Base-by-base conservation (phyloP, 306 rosid species). In the Dalbergia cochinchinensis region DNA sequence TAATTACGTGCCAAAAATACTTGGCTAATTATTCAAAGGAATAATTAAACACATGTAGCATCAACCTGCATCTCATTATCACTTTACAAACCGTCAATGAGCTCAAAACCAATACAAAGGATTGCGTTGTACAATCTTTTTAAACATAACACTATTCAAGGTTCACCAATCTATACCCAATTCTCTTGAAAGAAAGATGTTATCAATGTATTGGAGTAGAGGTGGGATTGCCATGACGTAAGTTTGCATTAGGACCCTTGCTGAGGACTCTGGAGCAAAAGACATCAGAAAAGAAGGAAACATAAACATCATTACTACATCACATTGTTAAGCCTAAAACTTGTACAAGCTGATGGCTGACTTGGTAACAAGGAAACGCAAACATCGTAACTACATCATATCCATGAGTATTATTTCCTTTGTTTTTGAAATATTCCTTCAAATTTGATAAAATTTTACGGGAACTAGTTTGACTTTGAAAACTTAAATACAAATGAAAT, bases 101-200 rank as follows among this genome's bases (percentile, higher is more conserved):
- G 68, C 68, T 33, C 41, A 18, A 26, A 35, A 26, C 7, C 1
- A 42, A 20, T 4, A 22, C 26, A 1, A 22, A 34, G 45, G 18
- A 48, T 60, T 33, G 16, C 39, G 55, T 13, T 34, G 19, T 13
- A 14, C 26, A 35, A 41, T 14, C 5, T 11, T 12, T 64, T 14
- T 8, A 18, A 72, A 19, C 37, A 72, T 48, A 58, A 45, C 58
- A 79, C 68, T 50, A 18, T 10, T 53, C n/a, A 76, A 45, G 78
- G 19, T 84, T 84, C 84, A 93, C 98, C 98, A 93, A 82, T 93
- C 98, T 44, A 90, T 50, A 34, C 97, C 97, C 92, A 93, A 76
- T 50, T 82, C 88, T 85, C 91, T 88, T 61, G 95, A 81, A 55
- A 76, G 85, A 88, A 85, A 91, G 80, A 89, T 94, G 54, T 87